Evolutionary conservation across 176 grass and related monocot genomes (phyloP), one percentile per base, ranked within the genome.

Genomic region (Metroxylon sagu): DNA sequence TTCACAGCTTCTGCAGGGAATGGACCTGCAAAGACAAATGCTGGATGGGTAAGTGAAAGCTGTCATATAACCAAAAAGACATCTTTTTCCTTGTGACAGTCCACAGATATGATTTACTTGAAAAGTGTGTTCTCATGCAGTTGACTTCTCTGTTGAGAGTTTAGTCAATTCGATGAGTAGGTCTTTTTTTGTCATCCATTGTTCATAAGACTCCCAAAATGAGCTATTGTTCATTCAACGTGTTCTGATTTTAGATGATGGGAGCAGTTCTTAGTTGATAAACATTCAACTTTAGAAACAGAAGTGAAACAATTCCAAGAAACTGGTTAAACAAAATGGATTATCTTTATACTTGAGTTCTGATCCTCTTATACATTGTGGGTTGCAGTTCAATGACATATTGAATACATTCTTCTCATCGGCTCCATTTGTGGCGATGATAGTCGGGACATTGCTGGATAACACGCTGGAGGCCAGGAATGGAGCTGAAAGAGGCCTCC

Each of bases 381-480:
- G 21, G 35, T 43, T 72, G 60, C 94, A 98, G 94, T 98, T 98
- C 73, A 98, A 98, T 28, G 94, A 93, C 63, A 86, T 98, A 68
- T 76, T 98, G 71, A 98, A 98, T 73, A 85, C 85, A 0, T 59
- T 98, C 48, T 98, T 98, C 28, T 78, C 79, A 49, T 98, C 94
- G 16, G 84, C 73, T n/a, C 78, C 76, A 14, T 79, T 76, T 0
- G 85, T 98, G 73, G 73, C 88, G 1, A 49, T 98, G 69, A 81
- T 89, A 26, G 79, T 89, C 2, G 85, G 72, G 29, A 79, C 74
- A 27, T 1, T 85, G 17, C 56, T 93, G 18, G 94, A 99, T 35
- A 99, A 86, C 76, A 89, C 85, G 6, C 25, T 99, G 69, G 88
- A 99, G 51, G 71, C 25, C 5, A 62, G 21, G 29, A 59, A 14